Base-by-base conservation (phyloP, 495 filamentous ascomycete species). In the Penicillium manginii region DNA sequence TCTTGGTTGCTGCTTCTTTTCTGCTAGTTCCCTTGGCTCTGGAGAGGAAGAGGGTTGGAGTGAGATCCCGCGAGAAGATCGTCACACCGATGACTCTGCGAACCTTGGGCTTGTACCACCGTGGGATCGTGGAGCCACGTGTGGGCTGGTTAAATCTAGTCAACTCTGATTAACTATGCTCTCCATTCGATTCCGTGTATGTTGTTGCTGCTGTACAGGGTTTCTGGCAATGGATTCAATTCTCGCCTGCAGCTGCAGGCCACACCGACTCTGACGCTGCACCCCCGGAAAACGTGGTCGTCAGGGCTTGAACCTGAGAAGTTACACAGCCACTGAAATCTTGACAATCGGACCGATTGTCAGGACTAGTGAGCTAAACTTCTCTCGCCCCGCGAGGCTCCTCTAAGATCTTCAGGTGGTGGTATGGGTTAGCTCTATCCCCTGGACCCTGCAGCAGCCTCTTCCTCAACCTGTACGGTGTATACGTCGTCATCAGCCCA, bases 201-300 rank as follows among this genome's bases (percentile, higher is more conserved):
- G 7, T n/a, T 42, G 7, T 8, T 43, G 17, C 40, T 43, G 40
- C 17, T 43, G 40, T 43, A n/a, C 17, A 17, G 19, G 40, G 5
- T 17, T 10, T 18, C 40, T n/a, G 17, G 14, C 40, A n/a, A 43
- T 43, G 15, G 5, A 23, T 47, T 47, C 21, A 14, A 12, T n/a
- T 19, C 45, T 47, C 45, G 22, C 45, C 52, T 46, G 50, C 52
- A 60, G 35, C 31, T 19, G 40, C 29, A 49, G 61, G 29, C 57
- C 49, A 58, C 65, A 68, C 65, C 65, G 65, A 68, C 65, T 66
- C 58, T 59, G 50, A 55, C 58, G 37, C 15, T 17, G 35, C 40
- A 60, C 57, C 59, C 54, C 59, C 37, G 54, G 54, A 68, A 66
- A 68, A 68, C 66, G 66, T 68, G 66, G 66, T 48, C 26, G 19